Evolutionary conservation across 192 early-diverging fungal genomes (phyloP), one percentile per base, ranked within the genome.

Genomic region (Kickxella alabastrina): DNA sequence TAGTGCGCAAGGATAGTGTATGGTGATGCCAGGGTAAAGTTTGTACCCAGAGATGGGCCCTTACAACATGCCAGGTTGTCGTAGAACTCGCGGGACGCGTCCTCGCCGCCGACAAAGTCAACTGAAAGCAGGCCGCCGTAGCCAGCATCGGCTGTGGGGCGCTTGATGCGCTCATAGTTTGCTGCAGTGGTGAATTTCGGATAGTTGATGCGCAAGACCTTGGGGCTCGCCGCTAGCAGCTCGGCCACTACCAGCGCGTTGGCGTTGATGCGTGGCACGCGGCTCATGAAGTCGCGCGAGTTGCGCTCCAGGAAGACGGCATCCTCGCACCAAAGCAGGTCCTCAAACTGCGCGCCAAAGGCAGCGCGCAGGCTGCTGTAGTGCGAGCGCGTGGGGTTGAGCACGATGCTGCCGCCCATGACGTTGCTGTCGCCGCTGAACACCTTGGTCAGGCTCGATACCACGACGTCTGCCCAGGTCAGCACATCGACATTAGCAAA

Each of bases 1-100:
- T 89, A 98, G 62, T 98, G 95, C 8, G 92, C 95, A n/a, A 98
- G 57, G 17, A 98, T 89, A 0, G 93, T 92, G 59, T 98, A 98
- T 2, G 95, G 93, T 51, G 87, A 89, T 3, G 84, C 89, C 41
- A 98, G 77, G 14, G 95, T 98, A 51, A 98, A 98, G 77, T 93
- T 98, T 23, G 95, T 98, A 1, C 95, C 95, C 18, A 98, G 75
- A 3, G 91, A 93, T 14, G 95, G 95, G 2, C 95, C 95, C 59
- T 98, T 98, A 56, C 87, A 87, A 59, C 89, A 83, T 3, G 68
- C 67, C 34, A 98, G 54, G 6, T 67, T 54, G 67, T 98, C 92
- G 76, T 86, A 98, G 69, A 98, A 95, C 15, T 54, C 46, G 43
- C 63, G 54, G 0, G 87, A 70, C 0, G 80, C 82, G 1, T 54